Evolutionary conservation across 2,329 filamentous ascomycete species (phyloP), one percentile per base, ranked within the genome.

Genomic region (Hypoxylon sp.): DNA sequence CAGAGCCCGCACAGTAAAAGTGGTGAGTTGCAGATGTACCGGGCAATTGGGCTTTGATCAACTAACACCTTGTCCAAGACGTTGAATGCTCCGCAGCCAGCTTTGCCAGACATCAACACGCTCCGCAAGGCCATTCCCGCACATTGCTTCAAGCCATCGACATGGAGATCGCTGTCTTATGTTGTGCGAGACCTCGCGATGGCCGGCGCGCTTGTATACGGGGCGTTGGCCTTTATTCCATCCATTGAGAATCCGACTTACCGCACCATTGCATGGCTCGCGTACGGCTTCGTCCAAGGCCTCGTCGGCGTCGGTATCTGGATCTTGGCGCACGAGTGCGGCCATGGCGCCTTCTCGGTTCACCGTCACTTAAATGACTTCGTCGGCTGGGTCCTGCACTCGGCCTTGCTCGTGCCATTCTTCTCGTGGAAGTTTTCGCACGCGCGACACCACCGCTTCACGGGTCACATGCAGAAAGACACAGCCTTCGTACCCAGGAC

Each of bases 401-500:
- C 86, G 6, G 80, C 84, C 62, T 81, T 91, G 39, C 76, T 89
- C 65, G 88, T 90, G 2, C 90, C 90, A 3, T 92, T 89, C 79
- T 91, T 91, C 79, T 87, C 85, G 50, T 92, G 89, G 89, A 88
- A 90, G 78, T 87, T 87, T 74, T 88, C 85, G 30, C 90, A 92
- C 76, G 83, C 84, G 62, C 84, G 89, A 52, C 90, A 92, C 77
- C 90, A 92, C 79, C 85, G 85, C 68, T 89, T 86, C 77, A 87
- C 87, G 46, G 87, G 87, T 68, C 85, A 91, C 78, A 87, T 90
- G 79, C 83, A 87, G 61, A 88, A 87, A 79, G 88, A 91, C 74
- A 89, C 87, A 74, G 86, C 84, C 19, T 89, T 88, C 64, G 87
- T 89, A 15, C 87, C 87, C 48, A 77, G 78, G 67, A 84, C 79